Percentiles rank a stretch among this genome's conserved stretches.
Evolutionary conservation across 73 alveolate species (phyloP).

Genomic region (Symbiodinium pilosum): DNA sequence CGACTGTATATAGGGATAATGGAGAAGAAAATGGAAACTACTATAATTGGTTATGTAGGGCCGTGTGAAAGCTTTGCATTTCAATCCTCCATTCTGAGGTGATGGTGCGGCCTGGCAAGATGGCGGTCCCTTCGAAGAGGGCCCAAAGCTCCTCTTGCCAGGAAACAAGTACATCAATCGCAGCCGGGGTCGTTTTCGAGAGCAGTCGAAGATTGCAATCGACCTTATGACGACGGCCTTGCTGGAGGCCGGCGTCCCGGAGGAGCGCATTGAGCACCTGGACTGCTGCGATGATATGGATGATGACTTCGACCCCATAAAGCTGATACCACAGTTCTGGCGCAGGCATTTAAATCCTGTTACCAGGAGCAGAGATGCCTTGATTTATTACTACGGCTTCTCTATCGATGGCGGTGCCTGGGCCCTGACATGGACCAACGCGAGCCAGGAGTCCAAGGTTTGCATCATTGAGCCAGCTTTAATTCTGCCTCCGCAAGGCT

Average conservation of each 20-base stretch:
- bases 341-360: slow-evolving; percentile 41
- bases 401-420: slow-evolving; percentile 60
- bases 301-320: neutral
- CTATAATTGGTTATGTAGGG: no score
- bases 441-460: slow-evolving; percentile 43
- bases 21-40: no score
- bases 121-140: slow-evolving; percentile 73
- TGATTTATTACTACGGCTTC: slow-evolving; percentile 70
- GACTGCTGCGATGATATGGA: slow-evolving; percentile 32
- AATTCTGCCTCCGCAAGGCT: slow-evolving; percentile 39
- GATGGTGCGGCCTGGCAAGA: slow-evolving; percentile 87
- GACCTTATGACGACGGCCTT: slow-evolving; percentile 32
- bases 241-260: slow-evolving; percentile 64
- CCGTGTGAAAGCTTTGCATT: neutral
- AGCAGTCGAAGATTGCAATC: slow-evolving; percentile 47
- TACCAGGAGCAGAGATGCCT: slow-evolving; percentile 27
- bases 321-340: slow-evolving; percentile 21
- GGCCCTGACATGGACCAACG: slow-evolving; percentile 85
- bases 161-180: slow-evolving; percentile 64
- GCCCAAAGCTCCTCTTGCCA: slow-evolving; percentile 46
- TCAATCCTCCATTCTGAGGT: no score
- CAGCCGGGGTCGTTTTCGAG: slow-evolving; percentile 61
- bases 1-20: no score
- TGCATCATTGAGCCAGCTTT: slow-evolving; percentile 56
- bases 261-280: slow-evolving; percentile 53